Base-by-base conservation (phyloP, 805 yeast species). In the Starmera quercuum region DNA sequence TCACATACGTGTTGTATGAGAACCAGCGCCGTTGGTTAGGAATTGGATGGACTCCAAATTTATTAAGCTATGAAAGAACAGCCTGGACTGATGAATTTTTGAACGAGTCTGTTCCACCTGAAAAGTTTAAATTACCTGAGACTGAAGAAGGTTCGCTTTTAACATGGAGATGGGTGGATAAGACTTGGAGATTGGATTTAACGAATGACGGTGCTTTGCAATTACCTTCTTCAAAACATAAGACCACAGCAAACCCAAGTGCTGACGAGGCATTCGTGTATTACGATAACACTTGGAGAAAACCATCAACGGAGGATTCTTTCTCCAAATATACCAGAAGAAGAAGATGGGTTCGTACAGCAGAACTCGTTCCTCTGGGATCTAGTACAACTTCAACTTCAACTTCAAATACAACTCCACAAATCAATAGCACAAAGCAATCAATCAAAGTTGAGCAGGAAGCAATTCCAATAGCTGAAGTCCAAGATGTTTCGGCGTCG, bases 11-110 rank as follows among this genome's bases (percentile, higher is more conserved):
- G 2, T 66, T 92, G 9, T 88, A 79, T 57, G 98, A 90, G 56
- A 90, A 90, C 56, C 97, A 90, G 63, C 76, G 98, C 52, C 78
- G 94, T 49, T 90, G 98, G 98, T 67, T 90, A 26, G 97, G 97
- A 11, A 84, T 90, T 47, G 98, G 98, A 10, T 90, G 98, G 98
- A 90, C 97, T 0, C 68, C 94, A 12, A 87, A 87, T 51, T 67
- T 92, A 53, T 68, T 92, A 41, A 80, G 94, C 32, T 90, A 90
- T 53, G 98, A 90, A 60, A 73, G 98, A 53, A 79, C 95, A 0
- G 81, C 97, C 4, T 90, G 97, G 97, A 88, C 97, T 0, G 98
- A 90, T 54, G 97, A 88, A 56, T 88, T 87, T 51, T 64, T 87
- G 41, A 90, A 88, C 56, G 95, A 87, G 53, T 73, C 85, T 1